Evolutionary conservation across 208 protist species (phyloP).

Genomic region (Wallacemonas sp.): DNA sequence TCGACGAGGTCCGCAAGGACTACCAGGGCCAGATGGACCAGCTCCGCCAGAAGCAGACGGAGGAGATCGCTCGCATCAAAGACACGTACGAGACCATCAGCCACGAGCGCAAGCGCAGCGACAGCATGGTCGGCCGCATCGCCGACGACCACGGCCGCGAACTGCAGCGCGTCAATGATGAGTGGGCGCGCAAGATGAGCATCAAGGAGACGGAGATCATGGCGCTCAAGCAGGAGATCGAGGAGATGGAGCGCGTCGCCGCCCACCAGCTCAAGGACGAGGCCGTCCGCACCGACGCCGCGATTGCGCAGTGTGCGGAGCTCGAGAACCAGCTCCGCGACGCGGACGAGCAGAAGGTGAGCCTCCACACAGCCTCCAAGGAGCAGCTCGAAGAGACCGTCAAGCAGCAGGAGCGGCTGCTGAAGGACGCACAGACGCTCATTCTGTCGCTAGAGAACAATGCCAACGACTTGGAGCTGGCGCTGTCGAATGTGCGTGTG

Average conservation of each 20-base stretch:
- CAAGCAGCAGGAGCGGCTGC: slow-evolving; percentile 20
- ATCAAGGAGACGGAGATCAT: slow-evolving; percentile 60
- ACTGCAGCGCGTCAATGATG: slow-evolving; percentile 42
- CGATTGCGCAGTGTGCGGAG: slow-evolving; percentile 35
- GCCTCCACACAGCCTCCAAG: slow-evolving; percentile 20
- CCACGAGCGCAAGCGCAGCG: slow-evolving; percentile 27
- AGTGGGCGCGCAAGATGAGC: slow-evolving; percentile 32
- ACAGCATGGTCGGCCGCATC: slow-evolving; percentile 31
- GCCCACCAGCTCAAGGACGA: slow-evolving; percentile 30
- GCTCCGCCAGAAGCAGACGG: slow-evolving; percentile 25
- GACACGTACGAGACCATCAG: slow-evolving; percentile 31
- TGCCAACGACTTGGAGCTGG: slow-evolving; percentile 36
- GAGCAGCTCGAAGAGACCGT: slow-evolving; percentile 31
- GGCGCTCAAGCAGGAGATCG: slow-evolving; percentile 35
- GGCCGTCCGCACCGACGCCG: slow-evolving; percentile 28
- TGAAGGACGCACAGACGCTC: slow-evolving; percentile 17
- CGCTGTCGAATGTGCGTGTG: slow-evolving; percentile 39
- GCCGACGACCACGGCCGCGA: slow-evolving; percentile 47
- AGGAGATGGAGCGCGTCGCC: slow-evolving; percentile 25
- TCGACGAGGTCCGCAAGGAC: slow-evolving; percentile 27
- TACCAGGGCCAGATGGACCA: slow-evolving; percentile 30
- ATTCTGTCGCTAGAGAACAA: slow-evolving; percentile 40
- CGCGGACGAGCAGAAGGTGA: slow-evolving; percentile 25
- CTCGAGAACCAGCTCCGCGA: slow-evolving; percentile 37
- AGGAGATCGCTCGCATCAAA: slow-evolving; percentile 32